Evolutionary conservation across 257 asterid genomes (phyloP), one percentile per base, ranked within the genome.

Genomic region (Eustoma russellianum): DNA sequence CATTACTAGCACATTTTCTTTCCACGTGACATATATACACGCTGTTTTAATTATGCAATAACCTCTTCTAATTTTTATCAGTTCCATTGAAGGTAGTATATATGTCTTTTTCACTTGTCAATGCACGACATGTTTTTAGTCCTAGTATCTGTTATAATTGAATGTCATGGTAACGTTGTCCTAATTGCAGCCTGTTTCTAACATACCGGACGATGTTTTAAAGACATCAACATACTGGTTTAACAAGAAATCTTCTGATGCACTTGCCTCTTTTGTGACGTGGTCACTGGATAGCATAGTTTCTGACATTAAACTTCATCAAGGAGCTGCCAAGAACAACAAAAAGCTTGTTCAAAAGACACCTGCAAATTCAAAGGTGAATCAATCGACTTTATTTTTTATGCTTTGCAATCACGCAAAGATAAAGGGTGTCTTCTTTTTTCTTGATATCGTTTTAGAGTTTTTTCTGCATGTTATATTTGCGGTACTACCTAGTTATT

Each of bases 221-320:
- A 75, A 61, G 77, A 67, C 71, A 56, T 70, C 81, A 2, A 49
- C 57, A 3, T 72, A 70, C 43, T 75, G 81, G 81, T 66, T 75
- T 41, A 64, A 58, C 51, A 64, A 70, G 51, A 56, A 56, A 33
- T 70, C 77, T 0, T 15, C 41, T 16, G 77, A 75, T 41, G 74
- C 72, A 5, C 72, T 75, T 56, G 70, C 66, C 14, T 43, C 77
- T 38, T 75, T 70, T 41, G 75, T 44, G 46, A 8, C 53, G 48
- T 72, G 77, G 77, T 64, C 59, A 30, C 47, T 66, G 47, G 77
- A 72, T 34, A 66, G 63, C 66, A 62, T 72, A 33, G 17, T 62
- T 47, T 53, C 65, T 45, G 77, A 67, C 48, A 40, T 58, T 35
- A 49, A 63, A 19, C 44, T 41, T 54, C 73, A 66, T 45, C 76